Evolutionary conservation across 163 green algal species (phyloP).

Genomic region (Smithsoniella earleae): DNA sequence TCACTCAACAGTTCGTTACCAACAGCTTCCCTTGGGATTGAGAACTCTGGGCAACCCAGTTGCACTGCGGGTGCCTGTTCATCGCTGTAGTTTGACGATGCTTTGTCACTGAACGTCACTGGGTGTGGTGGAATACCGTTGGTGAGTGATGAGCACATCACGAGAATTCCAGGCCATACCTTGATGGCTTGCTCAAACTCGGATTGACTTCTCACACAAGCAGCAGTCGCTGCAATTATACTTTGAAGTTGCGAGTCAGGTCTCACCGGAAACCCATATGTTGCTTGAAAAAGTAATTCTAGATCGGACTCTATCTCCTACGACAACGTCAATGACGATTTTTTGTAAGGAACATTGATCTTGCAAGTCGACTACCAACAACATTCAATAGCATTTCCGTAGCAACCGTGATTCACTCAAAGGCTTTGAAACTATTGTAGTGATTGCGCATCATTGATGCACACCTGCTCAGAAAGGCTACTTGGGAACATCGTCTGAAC

Average conservation of each 20-base stretch:
- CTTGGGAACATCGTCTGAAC: conserved; percentile 1
- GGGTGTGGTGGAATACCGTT: neutral
- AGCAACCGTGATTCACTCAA: too few species aligned
- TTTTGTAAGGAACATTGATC: neutral
- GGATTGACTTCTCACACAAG: neutral
- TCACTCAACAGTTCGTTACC: conserved; percentile 8
- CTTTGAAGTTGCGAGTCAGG: too few species aligned
- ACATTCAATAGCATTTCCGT: too few species aligned
- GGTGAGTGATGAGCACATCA: neutral
- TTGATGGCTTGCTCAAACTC: neutral
- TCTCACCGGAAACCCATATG: too few species aligned
- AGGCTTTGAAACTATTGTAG: too few species aligned
- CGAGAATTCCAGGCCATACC: neutral
- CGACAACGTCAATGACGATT: too few species aligned
- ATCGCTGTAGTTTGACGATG: neutral
- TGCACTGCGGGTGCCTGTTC: neutral
- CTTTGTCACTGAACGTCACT: neutral
- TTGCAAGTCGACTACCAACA: neutral
- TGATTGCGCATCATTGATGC: neutral
- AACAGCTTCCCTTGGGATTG: neutral
- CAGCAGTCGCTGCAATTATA: too few species aligned
- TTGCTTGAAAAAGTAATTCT: too few species aligned
- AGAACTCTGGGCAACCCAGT: neutral
- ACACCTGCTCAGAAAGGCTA: neutral
- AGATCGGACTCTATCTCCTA: too few species aligned